Percentiles rank a stretch among this genome's conserved stretches.
These are phyloP conservation scores for Populus hybrid DNA, from an alignment of 441 rosid species.

Conservation along the genomic window DNA sequence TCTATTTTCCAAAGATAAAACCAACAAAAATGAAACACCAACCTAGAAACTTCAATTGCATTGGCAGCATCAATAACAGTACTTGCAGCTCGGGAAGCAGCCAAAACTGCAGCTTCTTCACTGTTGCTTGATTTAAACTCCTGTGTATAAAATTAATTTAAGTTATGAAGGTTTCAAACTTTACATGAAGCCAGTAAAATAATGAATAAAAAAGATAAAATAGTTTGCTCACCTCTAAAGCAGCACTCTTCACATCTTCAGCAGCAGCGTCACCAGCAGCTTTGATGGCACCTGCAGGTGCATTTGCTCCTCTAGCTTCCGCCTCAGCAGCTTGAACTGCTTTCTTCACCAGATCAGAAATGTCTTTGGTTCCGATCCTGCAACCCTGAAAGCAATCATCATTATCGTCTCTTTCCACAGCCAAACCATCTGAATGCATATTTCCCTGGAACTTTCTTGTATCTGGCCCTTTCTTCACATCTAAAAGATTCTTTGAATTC, in stretches of 20 bases:
- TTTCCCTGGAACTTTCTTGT: slow-evolving; percentile 41
- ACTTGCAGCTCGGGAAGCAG: slow-evolving; percentile 90
- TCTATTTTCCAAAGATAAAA: not conserved
- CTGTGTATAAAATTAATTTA: slow-evolving; percentile 30
- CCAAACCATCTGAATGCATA: slow-evolving; percentile 39
- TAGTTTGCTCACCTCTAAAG: slow-evolving; percentile 49
- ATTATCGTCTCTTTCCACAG: slow-evolving; percentile 61
- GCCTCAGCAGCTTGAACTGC: slow-evolving; percentile 96
- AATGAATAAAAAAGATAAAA: not conserved
- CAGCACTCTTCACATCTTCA: slow-evolving; percentile 91
- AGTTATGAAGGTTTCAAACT: slow-evolving; percentile 1
- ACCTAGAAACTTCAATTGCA: slow-evolving; percentile 81
- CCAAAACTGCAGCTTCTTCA: slow-evolving; percentile 91
- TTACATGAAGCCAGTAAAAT: slow-evolving; percentile 7
- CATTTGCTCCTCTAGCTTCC: slow-evolving; percentile 91
- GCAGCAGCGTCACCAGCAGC: slow-evolving; percentile 98
- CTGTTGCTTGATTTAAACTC: slow-evolving; percentile 58
- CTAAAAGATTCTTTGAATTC: slow-evolving; percentile 45
- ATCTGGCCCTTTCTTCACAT: slow-evolving; percentile 54
- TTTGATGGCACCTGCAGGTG: slow-evolving; percentile 79
- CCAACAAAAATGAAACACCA: slow-evolving; percentile 14
- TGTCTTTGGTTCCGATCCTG: slow-evolving; percentile 74
- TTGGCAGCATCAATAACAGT: slow-evolving; percentile 92
- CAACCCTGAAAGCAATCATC: slow-evolving; percentile 85
- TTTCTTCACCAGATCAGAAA: slow-evolving; percentile 68